These are phyloP conservation scores for Tremella fuciformis DNA, from an alignment of 768 basidiomycete genomes.

Conservation along the genomic window DNA sequence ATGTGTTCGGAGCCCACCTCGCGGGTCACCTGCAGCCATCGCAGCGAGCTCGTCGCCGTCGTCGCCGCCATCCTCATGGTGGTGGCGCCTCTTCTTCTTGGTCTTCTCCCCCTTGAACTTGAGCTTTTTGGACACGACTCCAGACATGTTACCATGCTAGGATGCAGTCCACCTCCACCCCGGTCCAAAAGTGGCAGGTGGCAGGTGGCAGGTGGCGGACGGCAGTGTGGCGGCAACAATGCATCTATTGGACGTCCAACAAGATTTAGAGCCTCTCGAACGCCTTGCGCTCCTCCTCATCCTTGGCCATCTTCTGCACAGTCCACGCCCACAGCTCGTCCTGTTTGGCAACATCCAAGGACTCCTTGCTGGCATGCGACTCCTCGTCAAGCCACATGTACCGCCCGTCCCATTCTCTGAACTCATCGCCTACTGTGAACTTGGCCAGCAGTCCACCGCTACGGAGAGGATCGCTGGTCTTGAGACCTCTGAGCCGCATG, in stretches of 20 bases:
- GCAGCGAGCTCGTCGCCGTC: slow-evolving; percentile 35
- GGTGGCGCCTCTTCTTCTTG: slow-evolving; percentile 51
- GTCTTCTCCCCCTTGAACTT: slow-evolving; percentile 51
- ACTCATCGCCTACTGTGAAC: slow-evolving; percentile 7
- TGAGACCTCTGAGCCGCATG: background rate
- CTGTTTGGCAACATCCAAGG: slow-evolving; percentile 12
- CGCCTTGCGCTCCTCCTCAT: no score
- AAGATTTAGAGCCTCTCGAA: no score
- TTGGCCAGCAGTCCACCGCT: slow-evolving; percentile 7
- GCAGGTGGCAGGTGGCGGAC: no score
- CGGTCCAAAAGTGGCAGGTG: no score
- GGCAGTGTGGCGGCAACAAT: no score
- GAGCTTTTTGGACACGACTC: slow-evolving; percentile 46
- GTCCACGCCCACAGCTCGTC: slow-evolving; percentile 13
- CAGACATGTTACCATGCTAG: background rate
- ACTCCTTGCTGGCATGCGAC: slow-evolving; percentile 4
- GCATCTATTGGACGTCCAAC: no score
- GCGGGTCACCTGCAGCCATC: slow-evolving; percentile 45
- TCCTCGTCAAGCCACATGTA: slow-evolving; percentile 10
- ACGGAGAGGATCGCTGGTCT: background rate
- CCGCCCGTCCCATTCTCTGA: slow-evolving; percentile 5
- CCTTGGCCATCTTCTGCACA: slow-evolving; percentile 1
- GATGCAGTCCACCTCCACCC: no score
- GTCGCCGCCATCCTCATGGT: slow-evolving; percentile 31
- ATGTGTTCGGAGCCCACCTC: slow-evolving; percentile 30